Evolutionary conservation across 768 basidiomycete genomes (phyloP), one percentile per base, ranked within the genome.

Genomic region (Mycena indigotica): DNA sequence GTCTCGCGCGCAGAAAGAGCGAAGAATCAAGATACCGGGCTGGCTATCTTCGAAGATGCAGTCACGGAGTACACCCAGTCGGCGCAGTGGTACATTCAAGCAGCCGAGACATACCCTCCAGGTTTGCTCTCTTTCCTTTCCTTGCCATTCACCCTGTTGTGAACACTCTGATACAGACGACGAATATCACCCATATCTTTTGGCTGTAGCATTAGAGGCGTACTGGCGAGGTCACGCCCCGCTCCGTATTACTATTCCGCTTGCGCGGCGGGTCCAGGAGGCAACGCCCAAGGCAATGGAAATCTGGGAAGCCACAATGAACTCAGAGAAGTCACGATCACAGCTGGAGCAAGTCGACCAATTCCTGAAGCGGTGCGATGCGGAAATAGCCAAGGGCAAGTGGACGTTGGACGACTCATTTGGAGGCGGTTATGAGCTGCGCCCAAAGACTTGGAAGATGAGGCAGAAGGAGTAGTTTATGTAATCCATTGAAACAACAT

Each of bases 181-280:
- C 15, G 56, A 57, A 35, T 8, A 57, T 10, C 60, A 46, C n/a
- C 53, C 56, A 4, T 32, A 46, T n/a, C n/a, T 62, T 10, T 64
- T 74, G 35, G 69, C 69, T 55, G 58, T 72, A 26, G 66, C 72
- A 10, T 64, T 76, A 26, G 74, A 76, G 50, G 69, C 70, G 6
- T 63, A 68, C 38, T 75, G 69, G 69, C 64, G 59, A 23, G 41
- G 53, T n/a, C 24, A 35, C 1, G 49, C 60, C 8, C 21, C 56
- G 28, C 26, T 62, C n/a, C 48, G 50, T 17, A 41, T 13, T 19
- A 55, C 53, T 21, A 25, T 62, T 0, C 60, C 60, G 5, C 10
- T 62, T 40, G 57, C 56, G n/a, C 52, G 56, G 24, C 40, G 17
- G 6, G 54, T 57, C 16, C 49, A 50, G 13, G 35, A 40, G 12